Conservation (phyloP, 2,329 filamentous ascomycete species). For the Hymenoscyphus infarciens region DNA sequence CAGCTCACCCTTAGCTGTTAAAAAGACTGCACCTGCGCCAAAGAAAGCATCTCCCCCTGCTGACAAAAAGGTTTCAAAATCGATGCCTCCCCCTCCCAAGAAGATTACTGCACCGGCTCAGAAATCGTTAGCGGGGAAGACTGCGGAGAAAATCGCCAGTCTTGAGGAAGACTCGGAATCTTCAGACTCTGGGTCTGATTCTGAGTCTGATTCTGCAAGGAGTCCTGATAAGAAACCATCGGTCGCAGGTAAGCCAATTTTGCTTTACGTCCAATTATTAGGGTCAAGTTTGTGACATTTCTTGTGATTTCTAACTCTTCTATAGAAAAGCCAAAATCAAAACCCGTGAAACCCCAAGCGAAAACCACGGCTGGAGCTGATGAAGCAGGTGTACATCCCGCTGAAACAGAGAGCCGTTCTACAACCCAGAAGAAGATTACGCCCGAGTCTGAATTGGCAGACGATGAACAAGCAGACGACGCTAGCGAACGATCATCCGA, state of each 20-base stretch:
- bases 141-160: conserved; percentile 2
- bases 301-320: neutral
- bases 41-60: neutral
- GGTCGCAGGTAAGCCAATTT: neutral
- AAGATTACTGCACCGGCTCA: neutral
- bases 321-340: neutral
- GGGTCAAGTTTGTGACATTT: neutral
- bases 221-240: neutral
- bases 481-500: conserved; percentile 25
- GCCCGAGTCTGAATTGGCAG: conserved; percentile 6
- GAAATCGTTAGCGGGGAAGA: too few species aligned
- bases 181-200: conserved; percentile 6
- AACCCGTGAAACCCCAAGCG: neutral
- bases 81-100: conserved; percentile 3
- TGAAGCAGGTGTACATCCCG: neutral
- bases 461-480: conserved; percentile 20
- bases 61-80: neutral
- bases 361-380: too few species aligned
- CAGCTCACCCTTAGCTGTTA: neutral
- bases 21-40: conserved; percentile 1
- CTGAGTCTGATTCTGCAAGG: conserved; percentile 1
- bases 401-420: neutral
- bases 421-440: neutral
- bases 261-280: neutral
- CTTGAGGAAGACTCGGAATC: neutral